Percentiles rank a stretch among this genome's conserved stretches.
These are phyloP conservation scores for Bidens hawaiensis DNA, from an alignment of 140 eudicot genomes.

Conservation along the genomic window DNA sequence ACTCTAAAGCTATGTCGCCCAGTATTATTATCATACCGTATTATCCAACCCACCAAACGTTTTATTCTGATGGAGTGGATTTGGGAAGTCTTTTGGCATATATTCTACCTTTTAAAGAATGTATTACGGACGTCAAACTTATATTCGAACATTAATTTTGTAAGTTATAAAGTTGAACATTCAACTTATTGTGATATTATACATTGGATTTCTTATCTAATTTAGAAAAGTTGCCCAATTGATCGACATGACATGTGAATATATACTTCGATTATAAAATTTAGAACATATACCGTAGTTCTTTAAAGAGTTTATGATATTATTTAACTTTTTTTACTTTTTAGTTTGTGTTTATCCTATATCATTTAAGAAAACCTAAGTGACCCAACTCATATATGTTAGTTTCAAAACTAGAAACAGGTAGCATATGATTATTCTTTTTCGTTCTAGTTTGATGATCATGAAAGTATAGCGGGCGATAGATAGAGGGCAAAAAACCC, in stretches of 20 bases:
- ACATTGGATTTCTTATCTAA: slow-evolving; percentile 10
- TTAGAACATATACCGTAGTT: neutral
- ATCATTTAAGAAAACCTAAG: too few species aligned
- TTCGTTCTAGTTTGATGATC: too few species aligned
- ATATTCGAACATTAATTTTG: slow-evolving; percentile 8
- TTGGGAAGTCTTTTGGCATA: slow-evolving; percentile 18
- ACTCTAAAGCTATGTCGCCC: neutral
- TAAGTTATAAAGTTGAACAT: slow-evolving; percentile 24
- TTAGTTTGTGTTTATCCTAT: neutral
- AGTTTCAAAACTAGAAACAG: neutral
- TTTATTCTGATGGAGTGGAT: slow-evolving; percentile 29
- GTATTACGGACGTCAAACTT: slow-evolving; percentile 20
- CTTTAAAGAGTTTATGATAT: neutral
- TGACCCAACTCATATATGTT: neutral
- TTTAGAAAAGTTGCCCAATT: slow-evolving; percentile 1
- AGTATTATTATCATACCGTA: slow-evolving; percentile 3
- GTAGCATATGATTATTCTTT: neutral
- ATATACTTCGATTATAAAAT: slow-evolving; percentile 10
- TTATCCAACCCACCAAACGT: slow-evolving; percentile 26
- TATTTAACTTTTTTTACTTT: neutral
- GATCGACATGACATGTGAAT: slow-evolving; percentile 8
- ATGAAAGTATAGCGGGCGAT: too few species aligned
- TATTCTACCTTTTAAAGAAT: slow-evolving; percentile 23
- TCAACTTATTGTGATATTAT: slow-evolving; percentile 6
- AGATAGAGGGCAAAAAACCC: too few species aligned